Evolutionary conservation across 2,329 filamentous ascomycete species (phyloP).

Genomic region (Chaetomium globosum): DNA sequence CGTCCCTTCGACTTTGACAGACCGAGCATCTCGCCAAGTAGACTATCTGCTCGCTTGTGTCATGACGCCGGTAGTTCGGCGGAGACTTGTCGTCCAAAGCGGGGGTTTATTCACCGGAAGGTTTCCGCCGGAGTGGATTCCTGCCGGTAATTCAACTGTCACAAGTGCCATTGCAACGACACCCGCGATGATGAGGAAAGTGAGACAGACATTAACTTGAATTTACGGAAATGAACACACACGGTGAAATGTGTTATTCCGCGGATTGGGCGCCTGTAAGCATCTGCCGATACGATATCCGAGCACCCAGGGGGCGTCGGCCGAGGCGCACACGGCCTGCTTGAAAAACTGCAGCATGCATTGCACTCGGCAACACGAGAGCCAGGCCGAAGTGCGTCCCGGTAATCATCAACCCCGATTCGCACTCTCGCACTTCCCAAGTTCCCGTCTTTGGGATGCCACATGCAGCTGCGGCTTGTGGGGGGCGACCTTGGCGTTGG

Average conservation of each 20-base stretch:
- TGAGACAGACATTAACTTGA: neutral
- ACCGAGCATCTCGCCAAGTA: neutral
- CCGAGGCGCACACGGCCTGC: neutral
- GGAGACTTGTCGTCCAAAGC: neutral
- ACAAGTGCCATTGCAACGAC: neutral
- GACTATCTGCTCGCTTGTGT: neutral
- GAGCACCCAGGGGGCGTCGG: neutral
- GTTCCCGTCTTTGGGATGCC: neutral
- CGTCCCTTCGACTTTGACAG: neutral
- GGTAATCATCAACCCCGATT: neutral
- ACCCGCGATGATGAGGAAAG: neutral
- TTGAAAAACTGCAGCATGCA: neutral
- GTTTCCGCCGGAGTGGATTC: conserved; percentile 2
- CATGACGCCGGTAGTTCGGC: conserved; percentile 9
- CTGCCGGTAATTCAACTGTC: neutral
- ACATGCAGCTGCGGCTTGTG: neutral
- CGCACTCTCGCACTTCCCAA: neutral
- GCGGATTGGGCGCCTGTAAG: neutral
- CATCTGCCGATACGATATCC: neutral
- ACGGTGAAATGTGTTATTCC: neutral
- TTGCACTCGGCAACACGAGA: neutral
- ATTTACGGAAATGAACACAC: neutral
- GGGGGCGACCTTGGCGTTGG: neutral
- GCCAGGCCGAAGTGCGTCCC: too few species aligned
- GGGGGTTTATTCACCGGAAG: neutral